Base-by-base conservation (phyloP, 108 stramenopile species). In the Discostella stelligeroides region DNA sequence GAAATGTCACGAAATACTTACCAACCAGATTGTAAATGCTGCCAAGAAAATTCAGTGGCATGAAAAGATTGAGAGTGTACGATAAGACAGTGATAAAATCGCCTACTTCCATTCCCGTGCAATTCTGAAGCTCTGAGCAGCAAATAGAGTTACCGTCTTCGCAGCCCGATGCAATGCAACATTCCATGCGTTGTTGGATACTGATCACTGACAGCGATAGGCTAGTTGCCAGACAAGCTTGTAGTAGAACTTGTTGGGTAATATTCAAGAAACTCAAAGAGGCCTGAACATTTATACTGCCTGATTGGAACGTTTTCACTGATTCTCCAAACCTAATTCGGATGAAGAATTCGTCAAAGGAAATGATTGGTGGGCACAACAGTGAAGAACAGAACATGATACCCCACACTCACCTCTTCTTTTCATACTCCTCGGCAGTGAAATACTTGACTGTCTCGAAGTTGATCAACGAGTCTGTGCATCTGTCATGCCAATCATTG, bases 381-480 rank as follows among this genome's bases (percentile, higher is more conserved):
- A n/a, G n/a, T n/a, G n/a, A n/a, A n/a, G n/a, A n/a, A 34, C 6
- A 5, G 5, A 34, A 34, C 34, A 34, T 34, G 34, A 34, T 34
- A 34, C 34, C 34, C 7, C 15, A 81, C 21, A 30, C 39, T 69
- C 46, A 70, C 69, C 69, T 72, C 27, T 79, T 68, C n/a, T 81
- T 74, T 66, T 98, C 98, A 54, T 85, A 97, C 29, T 73, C 72
- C 82, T 99, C 98, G 11, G 87, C 92, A 7, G 96, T 97, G 61
- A 99, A 99, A 60, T 93, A 95, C 64, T 99, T 99, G 41, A 99
- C 98, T 14, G 96, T 96, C 75, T 99, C 98, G 67, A 95, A 97
- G 76, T 99, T 98, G 47, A 97, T 63, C 47, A 99, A 70, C 9
- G 84, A 84, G 63, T 99, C 98, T 0, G 95, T 96, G 45, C 87